Evolutionary conservation across 768 basidiomycete genomes (phyloP).

Genomic region (Gloeophyllum trabeum): DNA sequence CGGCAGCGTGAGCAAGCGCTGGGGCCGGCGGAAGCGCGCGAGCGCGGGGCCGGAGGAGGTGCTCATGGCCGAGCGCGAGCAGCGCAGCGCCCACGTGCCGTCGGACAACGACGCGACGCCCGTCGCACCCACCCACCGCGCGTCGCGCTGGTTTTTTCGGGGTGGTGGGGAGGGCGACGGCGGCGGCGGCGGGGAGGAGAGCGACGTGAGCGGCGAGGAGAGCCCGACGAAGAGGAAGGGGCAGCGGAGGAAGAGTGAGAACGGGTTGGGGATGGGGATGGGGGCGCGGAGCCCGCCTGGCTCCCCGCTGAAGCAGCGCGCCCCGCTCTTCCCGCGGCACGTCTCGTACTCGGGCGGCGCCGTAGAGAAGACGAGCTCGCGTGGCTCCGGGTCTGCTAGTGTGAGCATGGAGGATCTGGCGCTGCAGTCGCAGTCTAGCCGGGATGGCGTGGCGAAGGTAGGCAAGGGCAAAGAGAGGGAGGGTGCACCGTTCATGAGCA

Average conservation of each 20-base stretch:
- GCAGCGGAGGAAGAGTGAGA: not conserved
- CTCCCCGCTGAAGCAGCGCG: not conserved
- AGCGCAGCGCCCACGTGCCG: not conserved
- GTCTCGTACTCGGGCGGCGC: constrained; percentile 14
- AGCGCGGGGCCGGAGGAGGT: constrained; percentile 31
- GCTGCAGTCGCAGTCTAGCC: no score
- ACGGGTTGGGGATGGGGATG: not conserved
- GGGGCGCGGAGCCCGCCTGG: not conserved
- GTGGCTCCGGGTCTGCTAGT: no score
- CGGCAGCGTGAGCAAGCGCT: constrained; percentile 43
- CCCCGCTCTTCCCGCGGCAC: constrained; percentile 13
- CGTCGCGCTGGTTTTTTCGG: constrained; percentile 41
- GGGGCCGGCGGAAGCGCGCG: constrained; percentile 35
- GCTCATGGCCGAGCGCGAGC: constrained; percentile 13
- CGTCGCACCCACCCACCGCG: constrained; percentile 13
- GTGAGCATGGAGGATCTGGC: no score
- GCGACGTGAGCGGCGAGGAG: constrained; percentile 10
- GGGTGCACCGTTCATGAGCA: no score
- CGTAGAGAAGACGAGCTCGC: constrained; percentile 8
- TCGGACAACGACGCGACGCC: constrained; percentile 5
- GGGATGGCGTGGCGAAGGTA: no score
- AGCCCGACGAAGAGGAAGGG: constrained; percentile 8
- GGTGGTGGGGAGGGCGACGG: constrained; percentile 31
- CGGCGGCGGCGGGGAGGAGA: constrained; percentile 27
- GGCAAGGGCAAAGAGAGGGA: no score